Evolutionary conservation across 2,329 filamentous ascomycete genomes (phyloP).

Genomic region (Karstenula rhodostoma): DNA sequence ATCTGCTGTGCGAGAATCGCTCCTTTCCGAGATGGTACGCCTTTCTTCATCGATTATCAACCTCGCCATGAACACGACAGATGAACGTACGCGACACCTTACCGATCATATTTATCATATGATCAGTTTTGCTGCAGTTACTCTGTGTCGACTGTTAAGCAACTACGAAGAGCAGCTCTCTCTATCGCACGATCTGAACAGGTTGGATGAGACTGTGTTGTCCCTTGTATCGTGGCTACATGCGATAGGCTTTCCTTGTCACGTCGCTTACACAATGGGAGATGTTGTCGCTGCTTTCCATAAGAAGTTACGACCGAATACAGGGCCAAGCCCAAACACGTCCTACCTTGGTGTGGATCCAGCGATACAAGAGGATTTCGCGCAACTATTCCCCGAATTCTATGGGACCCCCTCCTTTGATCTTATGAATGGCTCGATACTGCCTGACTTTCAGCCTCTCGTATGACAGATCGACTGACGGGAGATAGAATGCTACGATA

Average conservation of each 20-base stretch:
- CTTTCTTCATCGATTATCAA: constrained; percentile 52
- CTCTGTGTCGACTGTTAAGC: constrained; percentile 49
- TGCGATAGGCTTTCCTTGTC: constrained; percentile 53
- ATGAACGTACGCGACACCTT: constrained; percentile 55
- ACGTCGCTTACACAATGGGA: constrained; percentile 53
- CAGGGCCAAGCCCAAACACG: constrained; percentile 24
- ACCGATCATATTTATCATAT: constrained; percentile 60
- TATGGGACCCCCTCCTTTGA: constrained; percentile 24
- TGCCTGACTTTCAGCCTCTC: constrained; percentile 28
- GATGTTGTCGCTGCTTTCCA: constrained; percentile 49
- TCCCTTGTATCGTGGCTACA: constrained; percentile 52
- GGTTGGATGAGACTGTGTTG: constrained; percentile 47
- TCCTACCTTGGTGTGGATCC: constrained; percentile 27
- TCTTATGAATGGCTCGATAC: constrained; percentile 21
- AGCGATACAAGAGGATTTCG: constrained; percentile 30
- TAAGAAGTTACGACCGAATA: constrained; percentile 46
- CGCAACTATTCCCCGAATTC: constrained; percentile 30
- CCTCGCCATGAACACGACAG: constrained; percentile 54
- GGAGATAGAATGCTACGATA: background rate
- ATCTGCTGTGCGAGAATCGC: constrained; percentile 44
- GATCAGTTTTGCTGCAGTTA: constrained; percentile 56
- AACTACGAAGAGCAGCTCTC: constrained; percentile 48
- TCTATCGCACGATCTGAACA: constrained; percentile 39
- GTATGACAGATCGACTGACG: constrained; percentile 1
- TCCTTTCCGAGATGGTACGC: constrained; percentile 53